Conservation (phyloP, 495 filamentous ascomycete species). For the Neurospora sp. region DNA sequence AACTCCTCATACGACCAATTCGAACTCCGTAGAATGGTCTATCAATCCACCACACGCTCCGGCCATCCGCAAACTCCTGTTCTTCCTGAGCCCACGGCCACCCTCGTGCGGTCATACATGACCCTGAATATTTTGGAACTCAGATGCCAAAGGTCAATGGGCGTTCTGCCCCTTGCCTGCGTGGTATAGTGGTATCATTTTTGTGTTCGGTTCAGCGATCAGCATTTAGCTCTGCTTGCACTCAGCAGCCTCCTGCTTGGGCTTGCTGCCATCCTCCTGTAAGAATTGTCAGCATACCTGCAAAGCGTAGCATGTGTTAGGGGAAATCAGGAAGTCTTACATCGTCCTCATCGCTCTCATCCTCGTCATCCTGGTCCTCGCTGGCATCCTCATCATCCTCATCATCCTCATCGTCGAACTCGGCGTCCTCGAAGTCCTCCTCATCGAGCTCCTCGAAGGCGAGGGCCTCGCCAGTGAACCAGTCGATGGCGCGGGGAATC, state of each 20-base stretch:
- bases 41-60: conserved; percentile 8
- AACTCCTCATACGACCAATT: conserved; percentile 11
- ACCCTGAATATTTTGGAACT: conserved; percentile 3
- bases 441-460: conserved; percentile 94
- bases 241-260: conserved; percentile 97
- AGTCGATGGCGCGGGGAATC: conserved; percentile 96
- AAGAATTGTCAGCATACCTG: conserved; percentile 1
- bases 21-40: conserved; percentile 13
- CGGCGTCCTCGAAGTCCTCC: conserved; percentile 74
- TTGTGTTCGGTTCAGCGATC: neutral
- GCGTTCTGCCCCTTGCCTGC: neutral
- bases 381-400: conserved; percentile 69
- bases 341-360: conserved; percentile 84
- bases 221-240: conserved; percentile 95
- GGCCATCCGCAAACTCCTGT: conserved; percentile 1
- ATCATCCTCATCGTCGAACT: conserved; percentile 88
- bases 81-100: conserved; percentile 3
- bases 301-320: neutral
- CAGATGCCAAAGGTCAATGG: conserved; percentile 4
- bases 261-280: conserved; percentile 90
- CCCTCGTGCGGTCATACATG: conserved; percentile 7
- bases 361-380: conserved; percentile 77
- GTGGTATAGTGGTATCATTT: neutral
- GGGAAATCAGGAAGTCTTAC: conserved; percentile 40
- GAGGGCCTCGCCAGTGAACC: conserved; percentile 98